Evolutionary conservation across 257 asterid species (phyloP).

Genomic region (Gentiana macrophylla): DNA sequence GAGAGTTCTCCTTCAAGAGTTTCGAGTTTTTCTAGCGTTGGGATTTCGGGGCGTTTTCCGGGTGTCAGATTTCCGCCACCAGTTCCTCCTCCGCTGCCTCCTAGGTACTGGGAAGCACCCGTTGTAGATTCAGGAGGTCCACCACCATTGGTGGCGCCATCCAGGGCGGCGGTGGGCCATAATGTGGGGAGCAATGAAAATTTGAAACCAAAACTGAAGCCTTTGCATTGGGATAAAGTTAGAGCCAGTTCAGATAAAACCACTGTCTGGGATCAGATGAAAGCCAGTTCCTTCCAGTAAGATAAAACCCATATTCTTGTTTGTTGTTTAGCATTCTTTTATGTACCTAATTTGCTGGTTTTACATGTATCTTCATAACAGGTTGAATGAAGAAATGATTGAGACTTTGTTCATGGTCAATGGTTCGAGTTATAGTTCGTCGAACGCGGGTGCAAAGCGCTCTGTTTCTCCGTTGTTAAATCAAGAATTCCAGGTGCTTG

Average conservation of each 20-base stretch:
- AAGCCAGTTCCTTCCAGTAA: constrained; percentile 67
- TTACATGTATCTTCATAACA: constrained; percentile 16
- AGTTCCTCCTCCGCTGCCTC: constrained; percentile 41
- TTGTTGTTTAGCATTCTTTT: not conserved
- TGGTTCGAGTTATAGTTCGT: constrained; percentile 25
- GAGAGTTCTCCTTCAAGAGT: constrained; percentile 45
- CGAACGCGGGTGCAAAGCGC: constrained; percentile 30
- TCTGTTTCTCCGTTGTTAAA: constrained; percentile 12
- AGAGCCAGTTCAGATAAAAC: constrained; percentile 61
- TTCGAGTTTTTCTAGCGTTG: constrained; percentile 30
- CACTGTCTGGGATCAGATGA: constrained; percentile 82
- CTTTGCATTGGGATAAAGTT: constrained; percentile 91
- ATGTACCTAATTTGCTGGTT: not conserved
- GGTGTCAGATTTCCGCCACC: constrained; percentile 20
- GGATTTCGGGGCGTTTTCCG: constrained; percentile 8
- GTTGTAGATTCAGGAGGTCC: constrained; percentile 42
- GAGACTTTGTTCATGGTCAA: constrained; percentile 52
- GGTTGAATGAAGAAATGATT: constrained; percentile 83
- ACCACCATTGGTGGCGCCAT: constrained; percentile 49
- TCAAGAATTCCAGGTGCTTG: constrained; percentile 55
- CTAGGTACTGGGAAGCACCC: constrained; percentile 43
- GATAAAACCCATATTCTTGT: constrained; percentile 15
- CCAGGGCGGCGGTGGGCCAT: constrained; percentile 25
- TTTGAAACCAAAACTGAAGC: constrained; percentile 56
- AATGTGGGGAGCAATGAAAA: constrained; percentile 16